A percentile compares a stretch with the other conserved stretches of the same genome.
Evolutionary conservation across 1,139 yeast species (phyloP).

Genomic region (Insectozyma bohioensis): DNA sequence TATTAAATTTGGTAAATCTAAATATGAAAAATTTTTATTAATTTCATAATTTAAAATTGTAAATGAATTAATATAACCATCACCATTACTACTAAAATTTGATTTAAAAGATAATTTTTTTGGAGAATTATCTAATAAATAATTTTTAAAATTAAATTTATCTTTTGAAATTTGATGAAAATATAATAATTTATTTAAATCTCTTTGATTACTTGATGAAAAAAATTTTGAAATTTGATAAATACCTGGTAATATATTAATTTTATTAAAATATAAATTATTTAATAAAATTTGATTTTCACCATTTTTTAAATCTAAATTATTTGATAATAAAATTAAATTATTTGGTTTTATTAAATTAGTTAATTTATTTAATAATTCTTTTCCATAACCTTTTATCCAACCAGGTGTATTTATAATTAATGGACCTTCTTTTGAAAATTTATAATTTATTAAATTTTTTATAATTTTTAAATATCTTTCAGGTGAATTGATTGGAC

Average conservation of each 20-base stretch:
- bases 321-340: constrained; percentile 38
- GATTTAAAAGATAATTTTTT: constrained; percentile 44
- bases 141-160: constrained; percentile 47
- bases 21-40: constrained; percentile 24
- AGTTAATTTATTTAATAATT: constrained; percentile 54
- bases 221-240: constrained; percentile 31
- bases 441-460: constrained; percentile 37
- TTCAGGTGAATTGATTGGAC: constrained; percentile 71
- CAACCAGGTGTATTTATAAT: constrained; percentile 89
- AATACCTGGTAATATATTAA: constrained; percentile 27
- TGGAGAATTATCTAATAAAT: constrained; percentile 51
- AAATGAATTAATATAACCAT: constrained; percentile 37
- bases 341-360: constrained; percentile 51
- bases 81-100: constrained; percentile 1
- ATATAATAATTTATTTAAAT: constrained; percentile 49
- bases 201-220: constrained; percentile 53
- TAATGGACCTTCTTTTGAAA: constrained; percentile 37
- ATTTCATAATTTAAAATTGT: constrained; percentile 35
- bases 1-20: constrained; percentile 43
- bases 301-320: constrained; percentile 18
- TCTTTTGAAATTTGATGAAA: constrained; percentile 42
- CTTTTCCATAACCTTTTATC: constrained; percentile 87
- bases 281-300: constrained; percentile 27
- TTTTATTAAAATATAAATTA: constrained; percentile 21
- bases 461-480: constrained; percentile 50